Evolutionary conservation across 2,329 filamentous ascomycete genomes (phyloP).

Genomic region (Pseudogymnoascus sp.): DNA sequence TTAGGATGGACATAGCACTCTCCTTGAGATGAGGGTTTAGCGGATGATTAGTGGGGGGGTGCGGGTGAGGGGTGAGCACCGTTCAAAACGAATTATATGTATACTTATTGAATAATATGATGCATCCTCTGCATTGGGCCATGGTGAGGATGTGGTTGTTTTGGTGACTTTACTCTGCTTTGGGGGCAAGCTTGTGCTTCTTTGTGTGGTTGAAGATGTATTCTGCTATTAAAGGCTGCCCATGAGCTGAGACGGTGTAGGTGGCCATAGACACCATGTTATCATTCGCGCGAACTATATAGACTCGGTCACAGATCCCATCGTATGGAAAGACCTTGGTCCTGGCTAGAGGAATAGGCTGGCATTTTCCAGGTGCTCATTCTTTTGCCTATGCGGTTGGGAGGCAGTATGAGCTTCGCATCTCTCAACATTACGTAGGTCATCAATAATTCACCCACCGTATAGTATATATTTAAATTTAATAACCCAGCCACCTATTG

Average conservation of each 20-base stretch:
- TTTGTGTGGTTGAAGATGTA: background rate
- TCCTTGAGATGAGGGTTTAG: slow-evolving; percentile 4
- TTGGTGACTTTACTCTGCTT: background rate
- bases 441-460: background rate
- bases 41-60: background rate
- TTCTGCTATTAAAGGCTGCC: background rate
- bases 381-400: background rate
- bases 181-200: background rate
- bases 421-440: background rate
- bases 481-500: too few species aligned
- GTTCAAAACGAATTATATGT: slow-evolving; percentile 9
- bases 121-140: background rate
- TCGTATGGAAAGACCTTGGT: background rate
- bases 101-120: slow-evolving; percentile 8
- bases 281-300: background rate
- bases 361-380: background rate
- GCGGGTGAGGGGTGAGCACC: background rate
- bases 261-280: background rate
- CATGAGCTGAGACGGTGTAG: too few species aligned
- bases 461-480: background rate
- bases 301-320: background rate
- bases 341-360: background rate
- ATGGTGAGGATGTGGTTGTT: background rate
- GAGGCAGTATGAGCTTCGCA: background rate
- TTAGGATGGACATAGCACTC: slow-evolving; percentile 9